A percentile compares a stretch with the other conserved stretches of the same genome.
Evolutionary conservation across 1,139 yeast genomes (phyloP).

Genomic region (Yamadazyma atmosphaerica): DNA sequence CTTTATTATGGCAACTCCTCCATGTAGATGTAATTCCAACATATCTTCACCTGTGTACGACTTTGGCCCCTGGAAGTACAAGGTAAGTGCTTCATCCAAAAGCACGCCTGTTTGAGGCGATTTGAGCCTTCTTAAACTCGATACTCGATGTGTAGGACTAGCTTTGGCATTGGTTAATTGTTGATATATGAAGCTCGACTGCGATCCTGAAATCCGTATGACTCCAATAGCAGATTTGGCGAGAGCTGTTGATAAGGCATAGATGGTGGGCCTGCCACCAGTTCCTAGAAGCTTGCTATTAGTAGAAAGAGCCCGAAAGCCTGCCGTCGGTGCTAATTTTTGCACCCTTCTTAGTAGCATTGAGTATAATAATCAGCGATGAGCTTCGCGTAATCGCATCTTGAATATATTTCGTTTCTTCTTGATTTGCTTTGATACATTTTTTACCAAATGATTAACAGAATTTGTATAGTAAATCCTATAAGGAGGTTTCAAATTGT

Average conservation of each 20-base stretch:
- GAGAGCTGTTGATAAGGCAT: constrained; percentile 84
- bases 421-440: too few species aligned
- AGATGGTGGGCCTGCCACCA: constrained; percentile 59
- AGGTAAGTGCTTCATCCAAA: constrained; percentile 74
- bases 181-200: constrained; percentile 45
- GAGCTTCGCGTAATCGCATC: too few species aligned
- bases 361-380: too few species aligned
- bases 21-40: constrained; percentile 86
- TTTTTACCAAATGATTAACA: too few species aligned
- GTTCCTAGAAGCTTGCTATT: too few species aligned
- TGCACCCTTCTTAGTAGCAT: too few species aligned
- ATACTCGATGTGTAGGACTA: constrained; percentile 50
- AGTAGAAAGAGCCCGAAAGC: too few species aligned
- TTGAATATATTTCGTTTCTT: too few species aligned
- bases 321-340: too few species aligned
- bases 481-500: too few species aligned
- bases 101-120: constrained; percentile 38
- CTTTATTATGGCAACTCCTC: constrained; percentile 83
- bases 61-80: constrained; percentile 71
- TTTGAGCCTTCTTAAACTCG: constrained; percentile 57
- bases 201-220: constrained; percentile 77
- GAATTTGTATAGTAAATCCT: too few species aligned
- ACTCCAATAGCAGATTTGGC: constrained; percentile 88
- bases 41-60: constrained; percentile 94
- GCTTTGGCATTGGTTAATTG: constrained; percentile 42